Conservation (phyloP, 2,329 filamentous ascomycete species). For the Cladosporium sp. region DNA sequence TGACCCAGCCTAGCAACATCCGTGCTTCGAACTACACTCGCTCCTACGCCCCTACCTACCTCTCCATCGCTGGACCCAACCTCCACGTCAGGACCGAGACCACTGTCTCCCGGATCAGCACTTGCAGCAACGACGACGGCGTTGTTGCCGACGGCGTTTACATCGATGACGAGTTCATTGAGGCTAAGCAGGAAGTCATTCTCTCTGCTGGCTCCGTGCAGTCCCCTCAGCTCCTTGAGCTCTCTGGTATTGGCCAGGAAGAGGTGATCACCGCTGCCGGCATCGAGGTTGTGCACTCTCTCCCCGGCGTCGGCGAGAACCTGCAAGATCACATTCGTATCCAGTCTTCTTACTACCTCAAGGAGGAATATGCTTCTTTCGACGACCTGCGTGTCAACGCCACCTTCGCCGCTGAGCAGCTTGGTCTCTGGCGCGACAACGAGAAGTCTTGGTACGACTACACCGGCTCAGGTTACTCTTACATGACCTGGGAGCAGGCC, state of each 20-base stretch:
- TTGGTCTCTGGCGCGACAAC: slow-evolving; percentile 31
- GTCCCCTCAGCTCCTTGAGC: slow-evolving; percentile 25
- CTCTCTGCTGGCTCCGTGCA: slow-evolving; percentile 24
- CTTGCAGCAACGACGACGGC: background rate
- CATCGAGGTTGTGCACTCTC: slow-evolving; percentile 16
- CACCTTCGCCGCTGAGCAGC: slow-evolving; percentile 33
- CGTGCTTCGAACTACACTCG: slow-evolving; percentile 43
- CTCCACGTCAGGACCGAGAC: slow-evolving; percentile 35
- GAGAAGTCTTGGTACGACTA: slow-evolving; percentile 36
- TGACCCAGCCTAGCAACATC: slow-evolving; percentile 46
- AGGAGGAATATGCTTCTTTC: slow-evolving; percentile 27
- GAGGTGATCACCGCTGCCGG: slow-evolving; percentile 13
- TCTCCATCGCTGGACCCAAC: slow-evolving; percentile 37
- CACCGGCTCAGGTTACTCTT: slow-evolving; percentile 36
- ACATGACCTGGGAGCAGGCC: slow-evolving; percentile 38
- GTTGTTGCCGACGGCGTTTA: slow-evolving; percentile 3
- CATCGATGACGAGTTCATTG: slow-evolving; percentile 15
- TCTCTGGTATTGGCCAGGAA: slow-evolving; percentile 19
- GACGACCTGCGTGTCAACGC: slow-evolving; percentile 30
- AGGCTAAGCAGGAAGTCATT: slow-evolving; percentile 24
- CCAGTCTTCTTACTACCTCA: slow-evolving; percentile 25
- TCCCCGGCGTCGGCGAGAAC: slow-evolving; percentile 16
- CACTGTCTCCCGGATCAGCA: slow-evolving; percentile 35
- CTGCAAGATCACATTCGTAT: slow-evolving; percentile 26
- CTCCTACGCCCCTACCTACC: slow-evolving; percentile 43